Percentiles rank a stretch among this genome's conserved stretches.
Conservation (phyloP, 2,329 filamentous ascomycete species). For the Fusarium albidum region DNA sequence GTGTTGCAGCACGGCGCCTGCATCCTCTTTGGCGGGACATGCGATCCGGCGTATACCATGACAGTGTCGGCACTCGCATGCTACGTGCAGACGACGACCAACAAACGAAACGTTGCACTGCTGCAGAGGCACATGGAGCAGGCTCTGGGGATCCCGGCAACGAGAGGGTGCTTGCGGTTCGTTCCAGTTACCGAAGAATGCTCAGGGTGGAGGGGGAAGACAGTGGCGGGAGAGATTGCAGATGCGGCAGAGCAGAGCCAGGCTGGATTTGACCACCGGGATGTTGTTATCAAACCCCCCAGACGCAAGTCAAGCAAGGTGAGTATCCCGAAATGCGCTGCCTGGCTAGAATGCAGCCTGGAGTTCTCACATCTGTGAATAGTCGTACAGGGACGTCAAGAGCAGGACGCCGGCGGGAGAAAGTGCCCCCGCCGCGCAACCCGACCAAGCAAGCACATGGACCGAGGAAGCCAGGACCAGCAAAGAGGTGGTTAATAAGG, state of each 20-base stretch:
- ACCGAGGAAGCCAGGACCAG: neutral
- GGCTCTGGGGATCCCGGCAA: slow-evolving; percentile 69
- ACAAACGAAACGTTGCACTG: slow-evolving; percentile 81
- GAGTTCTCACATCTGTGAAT: slow-evolving; percentile 4
- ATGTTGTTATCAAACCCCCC: slow-evolving; percentile 13
- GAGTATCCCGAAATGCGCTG: neutral
- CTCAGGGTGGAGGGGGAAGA: slow-evolving; percentile 75
- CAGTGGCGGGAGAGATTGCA: slow-evolving; percentile 69
- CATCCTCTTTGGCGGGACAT: slow-evolving; percentile 77
- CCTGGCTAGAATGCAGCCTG: neutral
- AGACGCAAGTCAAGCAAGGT: slow-evolving; percentile 31
- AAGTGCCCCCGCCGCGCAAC: neutral
- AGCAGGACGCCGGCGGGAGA: slow-evolving; percentile 2
- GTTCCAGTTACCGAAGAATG: slow-evolving; percentile 74
- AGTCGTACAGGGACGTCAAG: slow-evolving; percentile 18
- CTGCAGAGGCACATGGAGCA: slow-evolving; percentile 80
- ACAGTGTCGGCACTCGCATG: slow-evolving; percentile 75
- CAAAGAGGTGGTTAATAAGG: neutral
- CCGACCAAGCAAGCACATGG: neutral
- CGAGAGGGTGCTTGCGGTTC: slow-evolving; percentile 79
- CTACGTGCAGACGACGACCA: slow-evolving; percentile 75
- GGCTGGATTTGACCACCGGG: slow-evolving; percentile 4
- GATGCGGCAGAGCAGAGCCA: slow-evolving; percentile 19
- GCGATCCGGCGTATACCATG: slow-evolving; percentile 82
- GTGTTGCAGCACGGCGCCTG: slow-evolving; percentile 79